phyloP scores from a whole-genome alignment of 441 rosid genomes.

The Adansonia rubrostipa region DNA sequence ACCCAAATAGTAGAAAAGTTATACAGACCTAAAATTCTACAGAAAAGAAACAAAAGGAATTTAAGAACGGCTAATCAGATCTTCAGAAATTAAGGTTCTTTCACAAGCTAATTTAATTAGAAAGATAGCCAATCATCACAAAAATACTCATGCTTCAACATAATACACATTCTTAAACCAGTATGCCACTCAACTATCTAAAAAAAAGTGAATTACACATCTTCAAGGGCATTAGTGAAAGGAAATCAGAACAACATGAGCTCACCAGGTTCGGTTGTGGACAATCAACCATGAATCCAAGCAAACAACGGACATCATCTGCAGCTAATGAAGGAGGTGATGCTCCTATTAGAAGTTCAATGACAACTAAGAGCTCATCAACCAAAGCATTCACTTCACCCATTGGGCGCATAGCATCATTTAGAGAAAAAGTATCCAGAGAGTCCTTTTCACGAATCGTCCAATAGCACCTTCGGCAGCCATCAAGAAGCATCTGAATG shows the following conservation, averaged over 20 bases:
- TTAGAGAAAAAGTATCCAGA: conserved; percentile 62
- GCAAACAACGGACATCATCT: conserved; percentile 82
- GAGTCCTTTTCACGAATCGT: conserved; percentile 83
- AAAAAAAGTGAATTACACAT: background rate
- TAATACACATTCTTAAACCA: conserved; percentile 19
- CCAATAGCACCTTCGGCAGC: conserved; percentile 99
- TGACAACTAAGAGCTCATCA: conserved; percentile 96
- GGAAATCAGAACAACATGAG: conserved; percentile 6
- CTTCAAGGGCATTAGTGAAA: background rate
- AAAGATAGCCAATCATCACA: conserved; percentile 13
- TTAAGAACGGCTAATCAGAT: background rate
- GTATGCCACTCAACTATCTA: background rate
- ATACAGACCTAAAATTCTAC: conserved; percentile 11
- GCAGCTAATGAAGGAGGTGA: conserved; percentile 78
- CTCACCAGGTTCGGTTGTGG: conserved; percentile 98
- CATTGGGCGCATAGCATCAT: conserved; percentile 68
- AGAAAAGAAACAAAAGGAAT: conserved; percentile 16
- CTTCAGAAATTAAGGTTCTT: conserved; percentile 9
- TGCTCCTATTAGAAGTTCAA: conserved; percentile 95
- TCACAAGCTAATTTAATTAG: conserved; percentile 12
- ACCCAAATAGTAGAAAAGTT: background rate
- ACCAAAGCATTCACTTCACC: conserved; percentile 98
- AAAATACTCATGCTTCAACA: conserved; percentile 2
- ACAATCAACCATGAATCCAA: conserved; percentile 96
- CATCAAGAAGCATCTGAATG: conserved; percentile 99